Conservation (phyloP, 2,329 filamentous ascomycete species). For the Ophiostoma tasmaniense region DNA sequence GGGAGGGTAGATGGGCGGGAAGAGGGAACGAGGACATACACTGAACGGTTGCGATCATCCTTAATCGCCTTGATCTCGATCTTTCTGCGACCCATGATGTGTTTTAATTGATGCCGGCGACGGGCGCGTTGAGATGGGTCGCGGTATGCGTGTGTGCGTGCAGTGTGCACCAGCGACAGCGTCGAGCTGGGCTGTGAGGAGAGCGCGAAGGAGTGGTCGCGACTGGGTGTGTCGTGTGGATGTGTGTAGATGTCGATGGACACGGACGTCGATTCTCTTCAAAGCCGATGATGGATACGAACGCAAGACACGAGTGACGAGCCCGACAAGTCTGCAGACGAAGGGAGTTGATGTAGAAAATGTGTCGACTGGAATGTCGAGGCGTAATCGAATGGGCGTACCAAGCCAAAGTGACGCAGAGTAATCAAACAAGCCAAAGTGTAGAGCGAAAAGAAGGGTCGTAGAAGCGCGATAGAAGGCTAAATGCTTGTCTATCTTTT, state of each 20-base stretch:
- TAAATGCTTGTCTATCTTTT: constrained; percentile 8
- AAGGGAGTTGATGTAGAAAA: constrained; percentile 8
- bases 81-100: constrained; percentile 92
- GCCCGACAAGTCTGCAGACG: neutral
- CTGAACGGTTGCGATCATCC: constrained; percentile 93
- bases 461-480: constrained; percentile 9
- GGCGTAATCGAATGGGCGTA: neutral
- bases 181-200: neutral
- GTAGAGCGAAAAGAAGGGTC: neutral
- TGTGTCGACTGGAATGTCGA: constrained; percentile 1
- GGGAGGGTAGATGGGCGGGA: neutral
- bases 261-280: no score
- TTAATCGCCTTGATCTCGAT: constrained; percentile 99
- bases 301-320: neutral
- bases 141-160: neutral
- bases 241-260: no score
- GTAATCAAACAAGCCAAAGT: no score
- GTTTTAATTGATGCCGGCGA: neutral
- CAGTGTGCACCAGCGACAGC: constrained; percentile 2
- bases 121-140: neutral
- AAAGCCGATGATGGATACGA: no score
- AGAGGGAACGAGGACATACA: constrained; percentile 58
- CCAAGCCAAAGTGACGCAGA: neutral
- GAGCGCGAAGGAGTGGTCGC: neutral
- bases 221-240: neutral